Percentiles rank a stretch among this genome's conserved stretches.
Conservation (phyloP, 2,329 filamentous ascomycete genomes). For the Pseudogymnoascus sp. region DNA sequence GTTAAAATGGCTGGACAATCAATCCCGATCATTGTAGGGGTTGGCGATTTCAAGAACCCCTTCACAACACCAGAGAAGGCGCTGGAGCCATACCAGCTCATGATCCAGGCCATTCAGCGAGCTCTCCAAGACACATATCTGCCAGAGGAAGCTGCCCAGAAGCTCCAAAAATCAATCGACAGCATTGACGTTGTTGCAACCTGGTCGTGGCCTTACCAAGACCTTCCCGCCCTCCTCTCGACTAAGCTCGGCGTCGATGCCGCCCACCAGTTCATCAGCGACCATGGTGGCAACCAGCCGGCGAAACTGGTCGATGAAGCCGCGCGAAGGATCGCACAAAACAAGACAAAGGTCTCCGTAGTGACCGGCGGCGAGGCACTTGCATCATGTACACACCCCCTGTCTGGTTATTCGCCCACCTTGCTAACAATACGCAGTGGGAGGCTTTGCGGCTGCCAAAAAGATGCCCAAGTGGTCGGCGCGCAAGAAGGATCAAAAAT, state of each 20-base stretch:
- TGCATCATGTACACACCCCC: constrained; percentile 42
- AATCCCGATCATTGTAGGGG: constrained; percentile 53
- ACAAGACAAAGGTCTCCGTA: constrained; percentile 50
- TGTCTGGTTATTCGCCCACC: constrained; percentile 29
- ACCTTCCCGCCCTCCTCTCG: constrained; percentile 49
- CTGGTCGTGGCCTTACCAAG: constrained; percentile 61
- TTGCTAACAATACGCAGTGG: constrained; percentile 35
- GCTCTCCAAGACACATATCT: constrained; percentile 46
- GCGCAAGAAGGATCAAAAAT: constrained; percentile 39
- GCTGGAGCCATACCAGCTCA: constrained; percentile 53
- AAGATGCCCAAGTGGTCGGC: constrained; percentile 55
- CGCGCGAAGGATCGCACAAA: constrained; percentile 47
- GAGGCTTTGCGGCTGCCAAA: constrained; percentile 44
- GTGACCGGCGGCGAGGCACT: constrained; percentile 60
- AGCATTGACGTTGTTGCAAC: constrained; percentile 53
- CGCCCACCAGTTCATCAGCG: constrained; percentile 43
- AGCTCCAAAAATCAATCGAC: constrained; percentile 44
- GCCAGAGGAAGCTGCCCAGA: constrained; percentile 21
- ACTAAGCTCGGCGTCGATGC: constrained; percentile 42
- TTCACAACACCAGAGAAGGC: constrained; percentile 45
- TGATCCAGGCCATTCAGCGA: constrained; percentile 46
- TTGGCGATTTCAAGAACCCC: constrained; percentile 56
- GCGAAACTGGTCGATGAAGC: constrained; percentile 58
- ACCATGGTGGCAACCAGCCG: constrained; percentile 59
- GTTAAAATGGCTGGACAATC: neutral